Evolutionary conservation across 495 filamentous ascomycete species (phyloP).

Genomic region (Aspergillus bridgeri): DNA sequence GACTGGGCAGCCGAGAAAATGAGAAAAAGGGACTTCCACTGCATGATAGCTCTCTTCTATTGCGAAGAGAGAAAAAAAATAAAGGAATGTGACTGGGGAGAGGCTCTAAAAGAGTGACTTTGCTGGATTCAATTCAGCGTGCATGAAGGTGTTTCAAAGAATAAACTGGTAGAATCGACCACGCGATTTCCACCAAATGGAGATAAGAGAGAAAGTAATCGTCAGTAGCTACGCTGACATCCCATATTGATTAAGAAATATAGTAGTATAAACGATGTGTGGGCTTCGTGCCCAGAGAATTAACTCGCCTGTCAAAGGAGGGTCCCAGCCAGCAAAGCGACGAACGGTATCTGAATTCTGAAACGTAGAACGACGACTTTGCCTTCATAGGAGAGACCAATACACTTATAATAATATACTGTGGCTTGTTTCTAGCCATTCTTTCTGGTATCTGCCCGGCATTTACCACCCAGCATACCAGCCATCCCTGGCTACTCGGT

Average conservation of each 20-base stretch:
- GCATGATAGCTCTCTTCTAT: constrained; percentile 20
- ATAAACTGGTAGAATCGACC: neutral
- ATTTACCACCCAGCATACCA: neutral
- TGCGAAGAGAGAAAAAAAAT: neutral
- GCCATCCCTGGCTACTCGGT: neutral
- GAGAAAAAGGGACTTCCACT: constrained; percentile 26
- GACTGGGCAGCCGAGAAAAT: constrained; percentile 18
- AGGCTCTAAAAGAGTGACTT: neutral
- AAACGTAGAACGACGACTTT: neutral
- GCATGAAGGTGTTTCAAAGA: neutral
- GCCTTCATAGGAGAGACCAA: neutral
- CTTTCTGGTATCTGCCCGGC: neutral
- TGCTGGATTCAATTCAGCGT: neutral
- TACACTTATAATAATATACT: neutral
- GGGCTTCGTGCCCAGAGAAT: neutral
- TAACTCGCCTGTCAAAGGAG: neutral
- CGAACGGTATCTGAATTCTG: neutral
- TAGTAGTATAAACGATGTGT: neutral
- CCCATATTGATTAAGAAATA: neutral
- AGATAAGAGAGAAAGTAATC: neutral
- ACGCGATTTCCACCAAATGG: neutral
- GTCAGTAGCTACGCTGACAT: neutral
- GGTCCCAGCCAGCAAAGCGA: neutral
- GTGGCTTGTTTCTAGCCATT: neutral
- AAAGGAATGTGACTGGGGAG: neutral